Evolutionary conservation across 2,329 filamentous ascomycete species (phyloP).

Genomic region (Claviceps sp.): DNA sequence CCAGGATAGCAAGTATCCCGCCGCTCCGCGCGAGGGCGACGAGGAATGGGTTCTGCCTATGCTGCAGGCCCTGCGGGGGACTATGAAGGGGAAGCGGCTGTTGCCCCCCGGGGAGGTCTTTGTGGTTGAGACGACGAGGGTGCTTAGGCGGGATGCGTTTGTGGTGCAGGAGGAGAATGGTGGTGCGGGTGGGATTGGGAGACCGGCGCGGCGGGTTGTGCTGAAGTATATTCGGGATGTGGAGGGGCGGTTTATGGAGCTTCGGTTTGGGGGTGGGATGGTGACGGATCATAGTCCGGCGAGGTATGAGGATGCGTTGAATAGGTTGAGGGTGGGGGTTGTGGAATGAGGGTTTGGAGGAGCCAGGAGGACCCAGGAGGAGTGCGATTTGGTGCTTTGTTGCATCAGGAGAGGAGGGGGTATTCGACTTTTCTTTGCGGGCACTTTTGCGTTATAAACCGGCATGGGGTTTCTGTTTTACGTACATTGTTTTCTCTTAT

Average conservation of each 20-base stretch:
- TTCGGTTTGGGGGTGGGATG: constrained; percentile 61
- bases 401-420: neutral
- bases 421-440: too few relatives aligned
- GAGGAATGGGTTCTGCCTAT: constrained; percentile 57
- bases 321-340: constrained; percentile 41
- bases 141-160: constrained; percentile 55
- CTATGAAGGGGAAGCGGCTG: constrained; percentile 56
- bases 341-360: constrained; percentile 12
- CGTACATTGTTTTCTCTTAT: too few relatives aligned
- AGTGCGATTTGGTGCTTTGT: neutral
- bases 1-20: constrained; percentile 11
- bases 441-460: too few relatives aligned
- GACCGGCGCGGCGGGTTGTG: constrained; percentile 54
- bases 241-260: constrained; percentile 54
- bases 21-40: constrained; percentile 34
- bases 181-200: constrained; percentile 31
- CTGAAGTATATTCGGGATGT: constrained; percentile 60
- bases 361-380: neutral
- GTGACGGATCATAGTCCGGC: constrained; percentile 64
- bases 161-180: constrained; percentile 25
- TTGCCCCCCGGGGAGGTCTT: constrained; percentile 68
- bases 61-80: constrained; percentile 50
- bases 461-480: too few relatives aligned
- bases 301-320: constrained; percentile 57
- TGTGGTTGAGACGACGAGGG: constrained; percentile 52